Base-by-base conservation (phyloP, 1,139 yeast species). In the Candida sp. region DNA sequence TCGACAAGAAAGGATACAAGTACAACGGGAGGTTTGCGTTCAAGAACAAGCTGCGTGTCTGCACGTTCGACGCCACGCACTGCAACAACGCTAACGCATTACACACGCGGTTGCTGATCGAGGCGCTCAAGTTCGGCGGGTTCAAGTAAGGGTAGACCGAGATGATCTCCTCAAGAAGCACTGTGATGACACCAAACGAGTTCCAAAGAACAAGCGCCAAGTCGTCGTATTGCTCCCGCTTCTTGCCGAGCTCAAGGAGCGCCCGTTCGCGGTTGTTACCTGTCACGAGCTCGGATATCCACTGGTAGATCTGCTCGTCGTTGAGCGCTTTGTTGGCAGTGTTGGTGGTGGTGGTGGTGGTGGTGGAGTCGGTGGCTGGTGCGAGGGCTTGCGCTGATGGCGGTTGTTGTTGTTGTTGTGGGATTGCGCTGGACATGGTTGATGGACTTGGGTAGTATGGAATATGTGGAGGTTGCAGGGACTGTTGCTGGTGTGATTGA, bases 241-340 rank as follows among this genome's bases (percentile, higher is more conserved):
- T 93, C 66, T 94, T 91, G 7, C 98, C 98, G 47, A 94, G 76
- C 66, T 93, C 98, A 56, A 92, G 72, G 51, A 94, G 76, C 1
- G 99, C 98, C 62, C 94, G 90, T 63, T 94, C 99, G 62, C 96
- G 84, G 63, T 90, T 90, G 39, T 93, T 89, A 1, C 98, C 98
- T 51, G 90, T 87, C 38, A 91, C 92, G 49, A 94, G 77, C 66
- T 93, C 98, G 31, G 88, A 80, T 46, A 94, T 89, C 97, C 98
- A 91, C 56, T 86, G 88, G 66, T 87, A 90, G 12, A 93, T 96
- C 65, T 90, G 90, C 53, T 90, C 91, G 67, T 92, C 97, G 54
- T 87, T 91, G 37, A 90, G 72, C 1, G 96, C 92, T 54, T 82
- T 84, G 30, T 47, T 44, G 12, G 49, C 17, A 17, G 17, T 17